phyloP scores from a whole-genome alignment of 2,329 filamentous ascomycete genomes.

The Ambrosiella cleistominuta region DNA sequence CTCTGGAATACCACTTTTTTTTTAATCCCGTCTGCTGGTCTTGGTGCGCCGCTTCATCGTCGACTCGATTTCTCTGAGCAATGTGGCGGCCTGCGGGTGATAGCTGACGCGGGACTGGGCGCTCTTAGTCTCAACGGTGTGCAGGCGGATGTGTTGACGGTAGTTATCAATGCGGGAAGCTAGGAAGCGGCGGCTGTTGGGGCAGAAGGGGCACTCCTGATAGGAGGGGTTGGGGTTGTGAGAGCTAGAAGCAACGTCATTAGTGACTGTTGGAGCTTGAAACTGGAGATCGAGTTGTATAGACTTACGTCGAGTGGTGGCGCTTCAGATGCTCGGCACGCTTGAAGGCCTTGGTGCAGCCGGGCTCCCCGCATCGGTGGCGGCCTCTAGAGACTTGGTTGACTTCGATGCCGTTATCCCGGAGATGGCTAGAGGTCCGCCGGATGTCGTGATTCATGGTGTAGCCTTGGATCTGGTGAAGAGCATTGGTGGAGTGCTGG shows the following conservation, averaged over 20 bases:
- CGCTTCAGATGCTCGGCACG: slow-evolving; percentile 39
- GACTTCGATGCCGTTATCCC: slow-evolving; percentile 12
- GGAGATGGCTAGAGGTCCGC: slow-evolving; percentile 5
- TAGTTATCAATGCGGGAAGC: slow-evolving; percentile 22
- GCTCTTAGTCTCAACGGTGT: slow-evolving; percentile 17
- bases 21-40: slow-evolving; percentile 8
- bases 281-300: background rate
- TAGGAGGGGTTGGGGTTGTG: slow-evolving; percentile 11
- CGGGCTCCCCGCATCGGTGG: slow-evolving; percentile 29
- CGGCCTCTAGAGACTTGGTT: slow-evolving; percentile 19
- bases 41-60: slow-evolving; percentile 12
- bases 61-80: slow-evolving; percentile 14
- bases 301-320: slow-evolving; percentile 33
- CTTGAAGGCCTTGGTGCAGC: slow-evolving; percentile 32
- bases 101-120: slow-evolving; percentile 20
- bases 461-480: slow-evolving; percentile 1
- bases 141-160: slow-evolving; percentile 22
- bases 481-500: slow-evolving; percentile 1
- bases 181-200: slow-evolving; percentile 10
- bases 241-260: slow-evolving; percentile 6
- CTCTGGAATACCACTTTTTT: background rate
- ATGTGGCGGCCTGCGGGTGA: slow-evolving; percentile 16
- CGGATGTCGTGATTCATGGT: slow-evolving; percentile 3
- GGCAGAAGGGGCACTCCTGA: slow-evolving; percentile 13
- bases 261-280: background rate